Evolutionary conservation across 1,139 yeast species (phyloP).

Genomic region (Pichia sp.): DNA sequence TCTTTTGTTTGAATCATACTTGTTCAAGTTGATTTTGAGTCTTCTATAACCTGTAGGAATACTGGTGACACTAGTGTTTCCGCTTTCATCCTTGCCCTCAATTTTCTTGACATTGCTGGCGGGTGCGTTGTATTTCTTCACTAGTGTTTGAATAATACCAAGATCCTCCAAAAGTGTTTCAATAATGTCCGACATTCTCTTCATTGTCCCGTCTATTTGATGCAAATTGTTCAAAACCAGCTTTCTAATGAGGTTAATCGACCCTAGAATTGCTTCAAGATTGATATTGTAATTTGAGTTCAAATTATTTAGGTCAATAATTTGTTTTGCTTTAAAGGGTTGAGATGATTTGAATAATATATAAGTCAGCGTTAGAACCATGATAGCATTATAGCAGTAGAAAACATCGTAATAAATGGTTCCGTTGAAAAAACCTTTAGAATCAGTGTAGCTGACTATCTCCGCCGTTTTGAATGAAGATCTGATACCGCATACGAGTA

Average conservation of each 20-base stretch:
- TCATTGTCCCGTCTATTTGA: conserved; percentile 37
- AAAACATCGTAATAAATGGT: conserved; percentile 39
- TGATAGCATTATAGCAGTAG: conserved; percentile 38
- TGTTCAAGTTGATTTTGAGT: conserved; percentile 18
- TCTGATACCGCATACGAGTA: conserved; percentile 36
- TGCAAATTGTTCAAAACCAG: conserved; percentile 32
- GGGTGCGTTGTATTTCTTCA: conserved; percentile 30
- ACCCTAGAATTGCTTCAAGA: conserved; percentile 30
- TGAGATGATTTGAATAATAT: conserved; percentile 33
- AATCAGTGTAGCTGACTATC: conserved; percentile 31
- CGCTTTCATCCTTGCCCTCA: conserved; percentile 28
- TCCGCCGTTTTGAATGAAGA: conserved; percentile 37
- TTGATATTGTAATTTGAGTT: conserved; percentile 30
- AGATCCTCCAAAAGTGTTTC: conserved; percentile 38
- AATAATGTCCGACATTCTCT: conserved; percentile 36
- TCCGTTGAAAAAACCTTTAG: conserved; percentile 37
- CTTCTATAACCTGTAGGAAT: conserved; percentile 28
- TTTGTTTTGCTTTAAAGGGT: conserved; percentile 18
- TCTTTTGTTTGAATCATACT: conserved; percentile 5
- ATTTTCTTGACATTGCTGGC: conserved; percentile 29
- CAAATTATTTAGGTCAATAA: conserved; percentile 30
- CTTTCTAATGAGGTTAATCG: conserved; percentile 35
- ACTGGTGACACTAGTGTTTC: conserved; percentile 30
- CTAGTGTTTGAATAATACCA: conserved; percentile 35
- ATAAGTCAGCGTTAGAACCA: conserved; percentile 37